Base-by-base conservation (phyloP, 805 yeast genomes). In the Candida koratica region DNA sequence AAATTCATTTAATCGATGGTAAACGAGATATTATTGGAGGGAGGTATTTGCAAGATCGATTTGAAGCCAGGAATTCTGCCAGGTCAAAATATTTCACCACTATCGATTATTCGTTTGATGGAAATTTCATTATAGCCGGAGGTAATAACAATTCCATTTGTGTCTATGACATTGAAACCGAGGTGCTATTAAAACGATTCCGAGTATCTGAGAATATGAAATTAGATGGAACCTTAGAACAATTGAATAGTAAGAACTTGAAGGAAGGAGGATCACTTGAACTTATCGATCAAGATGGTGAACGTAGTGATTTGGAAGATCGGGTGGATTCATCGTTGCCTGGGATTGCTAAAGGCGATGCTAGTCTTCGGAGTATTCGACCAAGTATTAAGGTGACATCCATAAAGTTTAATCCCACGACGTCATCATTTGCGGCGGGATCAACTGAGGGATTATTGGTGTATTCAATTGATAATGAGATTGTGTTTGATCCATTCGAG, bases 81-180 rank as follows among this genome's bases (percentile, higher is more conserved):
- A 72, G 97, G 48, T 81, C 96, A 7, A 86, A 84, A 58, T 77
- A 75, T 58, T 89, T 93, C 61, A 79, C 87, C 2, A 76, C 90
- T 1, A 72, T 93, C 18, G 71, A 79, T 40, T 93, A 85, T 61
- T 83, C 94, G 46, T 83, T 88, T 51, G 98, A 93, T 64, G 98
- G 98, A 1, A 66, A 76, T 38, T 78, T 85, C 17, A 67, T 93
- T 25, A 78, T 89, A 32, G 97, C 96, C 8, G 98, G 89, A 19
- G 98, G 98, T 44, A 85, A 85, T 60, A 84, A 89, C 53, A 86
- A 87, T 53, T 82, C 88, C 32, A 81, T 93, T 26, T 90, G 97
- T 59, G 68, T 93, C 40, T 93, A 93, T 60, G 97, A 93, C 58
- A 73, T 90, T 23, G 77, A 81, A 16, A 88, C 88, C 54, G 94